Conservation (phyloP, 2,329 filamentous ascomycete species). For the Pseudomassariella vexata region DNA sequence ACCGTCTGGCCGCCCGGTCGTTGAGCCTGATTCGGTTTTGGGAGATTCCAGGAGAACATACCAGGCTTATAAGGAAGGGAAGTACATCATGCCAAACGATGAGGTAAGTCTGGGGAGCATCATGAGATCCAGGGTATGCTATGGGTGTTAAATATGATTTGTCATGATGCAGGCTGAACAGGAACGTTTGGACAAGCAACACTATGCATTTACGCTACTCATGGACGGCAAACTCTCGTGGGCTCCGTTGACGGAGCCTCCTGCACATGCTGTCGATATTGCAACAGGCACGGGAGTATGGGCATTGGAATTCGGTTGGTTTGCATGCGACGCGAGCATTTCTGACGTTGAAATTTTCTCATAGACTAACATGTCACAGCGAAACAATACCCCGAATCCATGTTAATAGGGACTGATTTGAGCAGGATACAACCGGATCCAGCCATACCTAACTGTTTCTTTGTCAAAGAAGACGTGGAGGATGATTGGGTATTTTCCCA, state of each 20-base stretch:
- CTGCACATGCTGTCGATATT: constrained; percentile 7
- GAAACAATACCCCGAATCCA: background rate
- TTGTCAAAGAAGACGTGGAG: background rate
- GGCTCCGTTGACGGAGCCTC: constrained; percentile 1
- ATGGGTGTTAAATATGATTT: too few species aligned
- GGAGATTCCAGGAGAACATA: constrained; percentile 1
- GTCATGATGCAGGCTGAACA: constrained; percentile 1
- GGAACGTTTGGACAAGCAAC: constrained; percentile 4
- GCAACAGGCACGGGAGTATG: constrained; percentile 7
- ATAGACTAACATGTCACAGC: too few species aligned
- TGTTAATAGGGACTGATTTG: background rate
- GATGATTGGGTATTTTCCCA: background rate
- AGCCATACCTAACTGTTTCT: background rate
- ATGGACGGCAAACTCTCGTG: constrained; percentile 1
- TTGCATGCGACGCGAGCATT: too few species aligned
- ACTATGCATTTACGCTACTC: background rate
- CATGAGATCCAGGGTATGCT: too few species aligned
- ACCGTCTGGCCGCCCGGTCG: background rate
- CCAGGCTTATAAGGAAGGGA: constrained; percentile 3
- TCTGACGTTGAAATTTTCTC: too few species aligned
- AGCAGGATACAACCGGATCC: background rate
- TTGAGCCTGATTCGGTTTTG: constrained; percentile 1
- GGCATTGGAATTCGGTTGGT: constrained; percentile 2
- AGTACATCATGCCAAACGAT: constrained; percentile 5
- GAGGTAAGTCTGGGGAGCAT: too few species aligned